These are phyloP conservation scores for Phialophora macrospora DNA, from an alignment of 2,329 filamentous ascomycete species.

Conservation along the genomic window DNA sequence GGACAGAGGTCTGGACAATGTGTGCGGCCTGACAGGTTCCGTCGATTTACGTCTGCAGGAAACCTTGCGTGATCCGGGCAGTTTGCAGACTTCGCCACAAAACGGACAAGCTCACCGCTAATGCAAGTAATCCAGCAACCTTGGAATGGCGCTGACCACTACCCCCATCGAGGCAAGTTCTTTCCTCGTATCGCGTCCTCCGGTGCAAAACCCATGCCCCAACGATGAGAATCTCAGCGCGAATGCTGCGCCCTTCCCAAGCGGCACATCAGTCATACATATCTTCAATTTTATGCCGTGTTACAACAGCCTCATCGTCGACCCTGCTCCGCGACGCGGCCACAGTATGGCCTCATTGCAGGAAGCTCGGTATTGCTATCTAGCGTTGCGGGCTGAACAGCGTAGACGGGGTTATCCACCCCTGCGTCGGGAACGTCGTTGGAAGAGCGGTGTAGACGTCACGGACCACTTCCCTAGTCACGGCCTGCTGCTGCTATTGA, in stretches of 20 bases:
- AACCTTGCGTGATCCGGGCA: too few species aligned
- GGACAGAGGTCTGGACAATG: not conserved
- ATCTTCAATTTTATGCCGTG: not conserved
- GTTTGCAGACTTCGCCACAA: constrained; percentile 20
- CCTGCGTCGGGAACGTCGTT: constrained; percentile 2
- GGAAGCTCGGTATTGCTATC: not conserved
- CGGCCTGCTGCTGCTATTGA: constrained; percentile 22
- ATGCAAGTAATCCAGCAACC: constrained; percentile 33
- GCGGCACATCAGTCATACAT: constrained; percentile 5
- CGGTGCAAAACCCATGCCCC: constrained; percentile 9
- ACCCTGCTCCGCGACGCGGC: not conserved
- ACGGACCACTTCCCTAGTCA: constrained; percentile 16
- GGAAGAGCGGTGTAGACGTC: constrained; percentile 31
- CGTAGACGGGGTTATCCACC: constrained; percentile 1
- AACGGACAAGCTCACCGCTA: constrained; percentile 28
- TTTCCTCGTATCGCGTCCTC: constrained; percentile 17
- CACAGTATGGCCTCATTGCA: not conserved
- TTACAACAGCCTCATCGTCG: constrained; percentile 19
- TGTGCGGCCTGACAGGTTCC: too few species aligned
- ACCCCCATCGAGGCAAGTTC: constrained; percentile 26
- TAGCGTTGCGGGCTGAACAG: constrained; percentile 19
- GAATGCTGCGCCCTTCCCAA: constrained; percentile 21
- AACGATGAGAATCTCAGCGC: constrained; percentile 8
- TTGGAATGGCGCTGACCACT: constrained; percentile 28
- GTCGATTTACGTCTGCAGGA: too few species aligned